Evolutionary conservation across 2,329 filamentous ascomycete species (phyloP).

Genomic region (Gnomoniopsis smithogilvyi): DNA sequence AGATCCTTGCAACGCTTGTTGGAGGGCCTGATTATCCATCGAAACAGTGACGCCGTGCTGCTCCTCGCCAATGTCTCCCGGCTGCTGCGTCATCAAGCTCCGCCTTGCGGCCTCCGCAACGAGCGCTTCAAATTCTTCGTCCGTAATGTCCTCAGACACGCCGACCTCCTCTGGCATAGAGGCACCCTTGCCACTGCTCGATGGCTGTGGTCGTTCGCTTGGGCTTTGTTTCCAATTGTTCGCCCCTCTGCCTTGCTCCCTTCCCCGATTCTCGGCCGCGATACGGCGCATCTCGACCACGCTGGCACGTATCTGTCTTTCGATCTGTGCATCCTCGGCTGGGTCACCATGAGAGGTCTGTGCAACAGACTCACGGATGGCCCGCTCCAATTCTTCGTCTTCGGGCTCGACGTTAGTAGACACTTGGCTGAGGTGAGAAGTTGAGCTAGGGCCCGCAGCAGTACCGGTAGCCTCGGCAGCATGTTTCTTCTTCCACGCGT

Average conservation of each 20-base stretch:
- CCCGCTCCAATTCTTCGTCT: slow-evolving; percentile 65
- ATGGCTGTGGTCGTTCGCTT: slow-evolving; percentile 25
- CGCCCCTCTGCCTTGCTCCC: slow-evolving; percentile 1
- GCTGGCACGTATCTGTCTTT: slow-evolving; percentile 71
- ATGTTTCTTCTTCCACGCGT: slow-evolving; percentile 36
- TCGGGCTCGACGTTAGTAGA: slow-evolving; percentile 24
- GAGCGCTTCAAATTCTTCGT: slow-evolving; percentile 55
- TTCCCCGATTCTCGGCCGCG: slow-evolving; percentile 19
- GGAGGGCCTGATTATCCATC: slow-evolving; percentile 22
- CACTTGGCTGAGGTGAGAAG: slow-evolving; percentile 18
- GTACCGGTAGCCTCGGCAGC: slow-evolving; percentile 21
- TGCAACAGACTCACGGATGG: slow-evolving; percentile 66
- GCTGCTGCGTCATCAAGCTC: slow-evolving; percentile 37
- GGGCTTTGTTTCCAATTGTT: slow-evolving; percentile 16
- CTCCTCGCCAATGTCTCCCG: slow-evolving; percentile 1
- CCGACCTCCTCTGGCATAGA: slow-evolving; percentile 27
- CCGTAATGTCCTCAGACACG: slow-evolving; percentile 42
- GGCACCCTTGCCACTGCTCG: slow-evolving; percentile 24
- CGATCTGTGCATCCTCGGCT: slow-evolving; percentile 68
- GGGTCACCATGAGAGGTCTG: slow-evolving; percentile 68
- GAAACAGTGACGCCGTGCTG: not conserved
- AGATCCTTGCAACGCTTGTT: no score
- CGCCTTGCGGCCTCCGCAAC: slow-evolving; percentile 54
- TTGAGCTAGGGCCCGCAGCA: slow-evolving; percentile 13
- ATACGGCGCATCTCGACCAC: slow-evolving; percentile 50